Evolutionary conservation across 805 yeast species (phyloP), one percentile per base, ranked within the genome.

Genomic region (Wickerhamiella sorbophila): DNA sequence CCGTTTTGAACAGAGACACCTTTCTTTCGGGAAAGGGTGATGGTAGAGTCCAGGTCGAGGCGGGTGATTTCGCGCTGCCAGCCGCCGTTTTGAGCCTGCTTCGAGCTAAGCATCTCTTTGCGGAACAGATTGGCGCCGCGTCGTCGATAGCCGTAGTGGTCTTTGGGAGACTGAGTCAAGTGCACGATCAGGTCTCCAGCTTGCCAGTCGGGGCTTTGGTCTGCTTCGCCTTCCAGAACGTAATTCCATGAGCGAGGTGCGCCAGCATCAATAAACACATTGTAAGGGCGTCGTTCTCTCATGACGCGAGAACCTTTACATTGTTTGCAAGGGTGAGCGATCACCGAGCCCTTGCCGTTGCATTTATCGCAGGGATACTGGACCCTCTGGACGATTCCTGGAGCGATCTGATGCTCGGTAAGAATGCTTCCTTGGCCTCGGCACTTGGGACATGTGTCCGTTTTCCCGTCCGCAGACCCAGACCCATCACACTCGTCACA

Each of bases 301-400:
- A 64, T 67, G 3, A 81, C 79, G 20, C 85, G 79, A 2, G 61
- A 47, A 1, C 98, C 98, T 10, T 66, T 59, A 61, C 98, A 91
- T 27, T 57, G 61, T 15, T 65, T 56, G 65, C 98, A 91, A 35
- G 69, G 68, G 48, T 79, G 65, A 37, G 70, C 64, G 33, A 84
- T 78, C 5, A 67, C 61, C 42, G 73, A 65, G 10, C 98, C 98
- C 35, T 68, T 63, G 29, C 97, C 97, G 9, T 65, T 62, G 67
- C 98, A 91, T 40, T 64, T 62, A 41, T 80, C 85, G 69, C 98
- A 91, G 3, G 70, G 67, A 35, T 76, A 71, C 57, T 83, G 88
- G 51, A 87, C 69, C 47, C 78, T 81, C 61, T 91, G 97, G 47
- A 83, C 65, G 85, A 91, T 83, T 5, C 87, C 87, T 4, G 93